A percentile compares a stretch with the other conserved stretches of the same genome.
phyloP scores from a whole-genome alignment of 1,139 yeast species.

The Groenewaldozyma sp. region DNA sequence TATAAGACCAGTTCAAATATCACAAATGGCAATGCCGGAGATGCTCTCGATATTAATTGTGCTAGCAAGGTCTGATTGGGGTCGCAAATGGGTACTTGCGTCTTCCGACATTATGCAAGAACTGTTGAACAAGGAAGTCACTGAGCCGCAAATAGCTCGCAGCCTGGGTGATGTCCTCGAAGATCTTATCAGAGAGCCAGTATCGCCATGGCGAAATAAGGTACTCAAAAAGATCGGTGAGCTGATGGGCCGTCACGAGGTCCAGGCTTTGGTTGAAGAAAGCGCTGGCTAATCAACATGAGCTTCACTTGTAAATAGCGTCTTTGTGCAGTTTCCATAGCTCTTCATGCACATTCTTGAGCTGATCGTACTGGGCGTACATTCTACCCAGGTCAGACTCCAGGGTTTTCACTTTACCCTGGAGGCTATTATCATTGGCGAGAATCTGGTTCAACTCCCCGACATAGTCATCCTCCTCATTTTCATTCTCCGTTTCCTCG shows the following conservation, averaged over 20 bases:
- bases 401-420: slow-evolving; percentile 17
- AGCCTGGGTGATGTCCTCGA: neutral
- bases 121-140: neutral
- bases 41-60: neutral
- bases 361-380: slow-evolving; percentile 15
- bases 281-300: neutral
- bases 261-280: neutral
- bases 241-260: neutral
- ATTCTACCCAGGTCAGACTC: slow-evolving; percentile 20
- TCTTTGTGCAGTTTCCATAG: slow-evolving; percentile 21
- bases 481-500: slow-evolving; percentile 8
- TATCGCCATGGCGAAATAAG: neutral
- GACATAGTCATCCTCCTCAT: slow-evolving; percentile 11
- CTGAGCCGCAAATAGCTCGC: neutral
- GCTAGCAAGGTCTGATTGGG: neutral
- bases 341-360: slow-evolving; percentile 20
- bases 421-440: slow-evolving; percentile 12
- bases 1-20: neutral
- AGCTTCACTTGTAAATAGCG: neutral
- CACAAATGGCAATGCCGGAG: neutral
- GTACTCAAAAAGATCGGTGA: neutral
- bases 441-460: slow-evolving; percentile 3
- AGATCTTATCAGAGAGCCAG: neutral
- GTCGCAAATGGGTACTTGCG: neutral
- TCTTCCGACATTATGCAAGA: neutral